phyloP scores from a whole-genome alignment of 2,329 filamentous ascomycete genomes.

The Aspergillus vadensis region DNA sequence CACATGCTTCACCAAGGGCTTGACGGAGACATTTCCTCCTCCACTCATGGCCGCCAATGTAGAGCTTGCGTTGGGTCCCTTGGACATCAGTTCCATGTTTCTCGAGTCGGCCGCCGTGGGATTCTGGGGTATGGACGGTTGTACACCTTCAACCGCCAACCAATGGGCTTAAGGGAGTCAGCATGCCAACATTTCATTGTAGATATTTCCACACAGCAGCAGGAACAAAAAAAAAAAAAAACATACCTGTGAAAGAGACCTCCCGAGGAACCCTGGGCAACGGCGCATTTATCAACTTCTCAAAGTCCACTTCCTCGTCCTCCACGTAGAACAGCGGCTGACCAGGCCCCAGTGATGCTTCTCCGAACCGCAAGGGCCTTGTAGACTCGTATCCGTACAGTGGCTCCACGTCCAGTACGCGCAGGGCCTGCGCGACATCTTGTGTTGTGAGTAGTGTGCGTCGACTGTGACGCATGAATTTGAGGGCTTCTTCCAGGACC shows the following conservation, averaged over 20 bases:
- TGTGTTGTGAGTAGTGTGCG: constrained; percentile 85
- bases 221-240: not conserved
- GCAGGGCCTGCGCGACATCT: constrained; percentile 83
- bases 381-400: constrained; percentile 96
- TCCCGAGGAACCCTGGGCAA: constrained; percentile 93
- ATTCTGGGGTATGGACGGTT: constrained; percentile 95
- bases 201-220: not conserved
- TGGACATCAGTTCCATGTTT: constrained; percentile 82
- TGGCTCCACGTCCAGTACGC: constrained; percentile 87
- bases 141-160: constrained; percentile 95
- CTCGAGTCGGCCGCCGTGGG: constrained; percentile 82
- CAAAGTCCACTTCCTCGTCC: constrained; percentile 97
- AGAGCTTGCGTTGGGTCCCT: constrained; percentile 84
- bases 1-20: constrained; percentile 92
- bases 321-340: constrained; percentile 97
- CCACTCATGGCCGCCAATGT: constrained; percentile 81
- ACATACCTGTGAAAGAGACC: constrained; percentile 81
- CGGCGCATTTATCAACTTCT: constrained; percentile 96
- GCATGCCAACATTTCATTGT: not conserved
- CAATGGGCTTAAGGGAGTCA: constrained; percentile 71
- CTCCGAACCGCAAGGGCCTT: constrained; percentile 83
- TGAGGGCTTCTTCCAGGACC: constrained; percentile 88
- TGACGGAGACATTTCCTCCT: constrained; percentile 79
- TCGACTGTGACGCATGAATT: constrained; percentile 91
- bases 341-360: constrained; percentile 88